Conservation (phyloP, 345 rosid genomes). For the Theobroma cacao region DNA sequence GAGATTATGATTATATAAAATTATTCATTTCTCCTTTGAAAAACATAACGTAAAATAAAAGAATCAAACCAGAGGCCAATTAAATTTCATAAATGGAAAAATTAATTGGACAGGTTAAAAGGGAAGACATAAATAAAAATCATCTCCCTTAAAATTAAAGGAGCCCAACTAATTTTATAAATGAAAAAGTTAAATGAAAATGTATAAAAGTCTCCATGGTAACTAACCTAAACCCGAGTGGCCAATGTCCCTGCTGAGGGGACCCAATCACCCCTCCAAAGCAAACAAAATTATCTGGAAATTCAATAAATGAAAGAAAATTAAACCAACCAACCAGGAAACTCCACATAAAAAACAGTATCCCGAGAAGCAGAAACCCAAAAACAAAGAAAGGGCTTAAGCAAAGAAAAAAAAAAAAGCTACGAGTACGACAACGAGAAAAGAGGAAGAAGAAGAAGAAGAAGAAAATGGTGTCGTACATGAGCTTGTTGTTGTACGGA, state of each 20-base stretch:
- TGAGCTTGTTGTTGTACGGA: conserved; percentile 74
- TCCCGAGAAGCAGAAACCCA: background rate
- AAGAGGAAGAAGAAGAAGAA: background rate
- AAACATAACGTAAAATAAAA: too few species aligned
- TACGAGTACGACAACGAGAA: background rate
- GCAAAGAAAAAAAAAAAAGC: background rate
- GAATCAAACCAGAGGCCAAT: background rate
- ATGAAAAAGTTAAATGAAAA: background rate
- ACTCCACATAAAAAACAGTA: background rate
- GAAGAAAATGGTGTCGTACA: conserved; percentile 66
- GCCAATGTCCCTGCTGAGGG: background rate
- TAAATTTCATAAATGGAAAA: background rate
- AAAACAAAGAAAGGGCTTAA: background rate
- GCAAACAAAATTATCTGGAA: background rate
- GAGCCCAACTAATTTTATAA: background rate
- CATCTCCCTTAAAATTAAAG: too few species aligned
- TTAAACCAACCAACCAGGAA: background rate
- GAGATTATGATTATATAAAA: too few species aligned
- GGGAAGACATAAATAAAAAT: background rate
- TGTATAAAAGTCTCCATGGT: too few species aligned
- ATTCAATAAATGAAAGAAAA: background rate
- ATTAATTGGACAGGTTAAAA: background rate
- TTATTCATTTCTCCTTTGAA: too few species aligned
- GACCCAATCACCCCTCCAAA: background rate
- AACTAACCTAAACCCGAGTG: background rate